These are phyloP conservation scores for Diaporthe citri DNA, from an alignment of 2,329 filamentous ascomycete species.

Conservation along the genomic window DNA sequence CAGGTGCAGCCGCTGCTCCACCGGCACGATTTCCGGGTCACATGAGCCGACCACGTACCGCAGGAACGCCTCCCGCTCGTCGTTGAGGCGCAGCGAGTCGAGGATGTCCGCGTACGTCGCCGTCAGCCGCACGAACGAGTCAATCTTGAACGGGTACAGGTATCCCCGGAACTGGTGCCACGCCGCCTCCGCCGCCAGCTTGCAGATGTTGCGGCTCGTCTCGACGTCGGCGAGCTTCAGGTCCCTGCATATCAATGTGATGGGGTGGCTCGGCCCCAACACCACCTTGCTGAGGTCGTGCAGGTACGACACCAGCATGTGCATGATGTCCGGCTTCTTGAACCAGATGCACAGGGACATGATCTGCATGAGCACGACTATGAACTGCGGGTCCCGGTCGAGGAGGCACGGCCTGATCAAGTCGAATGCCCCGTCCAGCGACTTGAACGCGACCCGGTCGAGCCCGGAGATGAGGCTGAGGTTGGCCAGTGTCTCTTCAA, in stretches of 20 bases:
- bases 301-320: constrained; percentile 27
- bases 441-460: constrained; percentile 31
- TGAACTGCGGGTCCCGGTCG: constrained; percentile 24
- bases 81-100: constrained; percentile 30
- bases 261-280: constrained; percentile 18
- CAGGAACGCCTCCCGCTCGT: constrained; percentile 32
- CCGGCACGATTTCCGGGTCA: not conserved
- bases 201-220: constrained; percentile 18
- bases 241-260: constrained; percentile 19
- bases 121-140: constrained; percentile 26
- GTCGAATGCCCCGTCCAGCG: constrained; percentile 32
- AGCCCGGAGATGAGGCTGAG: constrained; percentile 18
- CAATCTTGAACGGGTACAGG: constrained; percentile 6
- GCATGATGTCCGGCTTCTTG: constrained; percentile 31
- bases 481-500: constrained; percentile 36
- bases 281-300: constrained; percentile 30
- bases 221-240: constrained; percentile 8
- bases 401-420: constrained; percentile 24
- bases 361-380: constrained; percentile 30
- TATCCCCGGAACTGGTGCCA: constrained; percentile 31
- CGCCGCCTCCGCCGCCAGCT: constrained; percentile 31
- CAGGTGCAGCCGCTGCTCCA: constrained; percentile 32
- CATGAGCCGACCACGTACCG: not conserved
- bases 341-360: constrained; percentile 31
- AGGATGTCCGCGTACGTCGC: constrained; percentile 30